Evolutionary conservation across 2,329 filamentous ascomycete genomes (phyloP).

Genomic region (Dactylellina haptotyla): DNA sequence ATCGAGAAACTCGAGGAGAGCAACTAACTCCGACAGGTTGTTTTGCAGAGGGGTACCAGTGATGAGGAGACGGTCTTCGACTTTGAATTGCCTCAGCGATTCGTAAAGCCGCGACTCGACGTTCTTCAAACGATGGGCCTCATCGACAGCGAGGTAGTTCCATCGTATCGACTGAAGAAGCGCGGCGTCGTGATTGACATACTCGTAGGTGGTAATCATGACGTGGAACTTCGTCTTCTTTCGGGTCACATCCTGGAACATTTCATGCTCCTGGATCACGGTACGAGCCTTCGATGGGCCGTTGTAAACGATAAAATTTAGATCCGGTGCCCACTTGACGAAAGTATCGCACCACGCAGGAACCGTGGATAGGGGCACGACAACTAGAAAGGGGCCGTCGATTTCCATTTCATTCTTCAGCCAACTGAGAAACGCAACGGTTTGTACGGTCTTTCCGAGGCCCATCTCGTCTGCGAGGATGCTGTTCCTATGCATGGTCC

Average conservation of each 20-base stretch:
- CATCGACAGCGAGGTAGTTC: conserved; percentile 96
- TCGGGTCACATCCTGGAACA: conserved; percentile 84
- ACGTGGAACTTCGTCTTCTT: conserved; percentile 96
- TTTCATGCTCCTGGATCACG: conserved; percentile 89
- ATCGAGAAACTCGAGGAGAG: conserved; percentile 94
- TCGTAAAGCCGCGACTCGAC: conserved; percentile 91
- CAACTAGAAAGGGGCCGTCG: conserved; percentile 93
- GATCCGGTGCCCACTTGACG: conserved; percentile 91
- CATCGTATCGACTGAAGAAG: conserved; percentile 93
- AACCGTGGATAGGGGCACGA: conserved; percentile 97
- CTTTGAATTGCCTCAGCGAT: conserved; percentile 83
- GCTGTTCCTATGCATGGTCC: conserved; percentile 92
- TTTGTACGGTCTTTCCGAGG: conserved; percentile 96
- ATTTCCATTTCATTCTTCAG: conserved; percentile 87
- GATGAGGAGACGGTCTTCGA: conserved; percentile 89
- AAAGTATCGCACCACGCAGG: conserved; percentile 99
- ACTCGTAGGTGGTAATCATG: conserved; percentile 97
- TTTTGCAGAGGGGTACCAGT: conserved; percentile 98
- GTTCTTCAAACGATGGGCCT: conserved; percentile 97
- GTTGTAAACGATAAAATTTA: conserved; percentile 97
- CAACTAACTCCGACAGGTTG: conserved; percentile 89
- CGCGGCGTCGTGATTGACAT: conserved; percentile 84
- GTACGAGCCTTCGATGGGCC: conserved; percentile 86
- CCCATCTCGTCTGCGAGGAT: conserved; percentile 99
- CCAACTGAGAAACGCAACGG: conserved; percentile 94